Conservation (phyloP, 176 grass and related monocot genomes). For the Panicum miliaceum region DNA sequence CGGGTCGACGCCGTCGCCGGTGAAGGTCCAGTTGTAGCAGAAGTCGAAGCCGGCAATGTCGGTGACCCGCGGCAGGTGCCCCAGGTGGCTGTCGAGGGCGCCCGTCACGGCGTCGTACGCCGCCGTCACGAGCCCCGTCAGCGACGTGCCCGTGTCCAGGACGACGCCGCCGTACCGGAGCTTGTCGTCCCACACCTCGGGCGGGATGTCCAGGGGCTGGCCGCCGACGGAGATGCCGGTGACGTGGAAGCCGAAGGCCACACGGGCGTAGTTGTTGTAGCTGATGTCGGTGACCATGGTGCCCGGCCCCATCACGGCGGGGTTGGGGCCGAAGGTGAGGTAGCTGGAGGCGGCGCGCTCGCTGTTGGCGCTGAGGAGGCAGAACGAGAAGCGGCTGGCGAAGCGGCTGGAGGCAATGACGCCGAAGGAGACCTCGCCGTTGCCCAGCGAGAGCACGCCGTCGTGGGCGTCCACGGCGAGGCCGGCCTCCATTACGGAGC, state of each 20-base stretch:
- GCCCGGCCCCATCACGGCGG: conserved; percentile 6
- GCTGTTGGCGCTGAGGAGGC: conserved; percentile 70
- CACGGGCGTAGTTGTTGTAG: neutral
- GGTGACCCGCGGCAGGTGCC: conserved; percentile 40
- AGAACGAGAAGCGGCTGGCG: conserved; percentile 80
- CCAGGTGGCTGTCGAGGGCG: conserved; percentile 50
- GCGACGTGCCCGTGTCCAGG: conserved; percentile 81
- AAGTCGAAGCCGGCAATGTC: conserved; percentile 55
- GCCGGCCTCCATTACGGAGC: conserved; percentile 60
- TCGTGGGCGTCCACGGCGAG: conserved; percentile 56
- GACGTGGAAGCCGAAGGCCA: conserved; percentile 42
- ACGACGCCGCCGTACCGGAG: conserved; percentile 43
- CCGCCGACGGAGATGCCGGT: conserved; percentile 51
- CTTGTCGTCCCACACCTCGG: conserved; percentile 47
- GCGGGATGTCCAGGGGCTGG: conserved; percentile 52
- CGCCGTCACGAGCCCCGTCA: conserved; percentile 53
- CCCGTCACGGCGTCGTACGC: conserved; percentile 53
- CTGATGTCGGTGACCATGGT: conserved; percentile 50
- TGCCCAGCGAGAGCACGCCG: conserved; percentile 75
- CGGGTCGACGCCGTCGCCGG: conserved; percentile 33
- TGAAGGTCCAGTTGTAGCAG: conserved; percentile 79
- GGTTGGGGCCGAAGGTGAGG: conserved; percentile 69
- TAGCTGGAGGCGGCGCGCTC: conserved; percentile 61
- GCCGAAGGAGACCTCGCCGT: conserved; percentile 64
- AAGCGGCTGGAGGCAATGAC: conserved; percentile 50